Conservation (phyloP, 164 flowering plant genomes). For the Litsea cubeba region DNA sequence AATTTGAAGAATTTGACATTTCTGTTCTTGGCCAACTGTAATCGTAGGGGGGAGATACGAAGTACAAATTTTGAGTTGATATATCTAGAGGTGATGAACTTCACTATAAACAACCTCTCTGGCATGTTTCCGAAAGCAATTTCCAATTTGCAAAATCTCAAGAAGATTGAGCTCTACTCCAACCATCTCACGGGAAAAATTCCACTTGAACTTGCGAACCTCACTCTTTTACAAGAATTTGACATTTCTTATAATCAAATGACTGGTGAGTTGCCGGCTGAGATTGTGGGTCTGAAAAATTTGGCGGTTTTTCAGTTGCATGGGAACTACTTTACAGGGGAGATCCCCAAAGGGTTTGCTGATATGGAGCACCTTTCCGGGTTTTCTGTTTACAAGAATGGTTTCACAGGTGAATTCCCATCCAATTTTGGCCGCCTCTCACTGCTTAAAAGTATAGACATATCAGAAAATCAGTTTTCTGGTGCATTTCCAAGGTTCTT, state of each 20-base stretch:
- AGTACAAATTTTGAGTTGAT: constrained; percentile 49
- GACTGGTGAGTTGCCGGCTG: constrained; percentile 57
- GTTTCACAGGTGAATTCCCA: constrained; percentile 70
- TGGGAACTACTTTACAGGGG: constrained; percentile 67
- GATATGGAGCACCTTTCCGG: constrained; percentile 43
- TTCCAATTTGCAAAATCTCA: constrained; percentile 40
- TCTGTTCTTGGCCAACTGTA: constrained; percentile 39
- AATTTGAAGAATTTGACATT: constrained; percentile 64
- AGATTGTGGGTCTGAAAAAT: constrained; percentile 50
- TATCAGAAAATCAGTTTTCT: constrained; percentile 82
- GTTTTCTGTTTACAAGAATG: constrained; percentile 67
- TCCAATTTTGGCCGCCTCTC: constrained; percentile 70
- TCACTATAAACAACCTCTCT: constrained; percentile 52
- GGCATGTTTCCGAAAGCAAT: constrained; percentile 59
- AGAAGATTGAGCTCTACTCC: constrained; percentile 61
- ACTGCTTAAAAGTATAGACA: constrained; percentile 56
- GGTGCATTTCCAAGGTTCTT: constrained; percentile 71
- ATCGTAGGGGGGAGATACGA: constrained; percentile 63
- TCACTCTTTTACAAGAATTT: constrained; percentile 57
- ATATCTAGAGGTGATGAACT: constrained; percentile 45
- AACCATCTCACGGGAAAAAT: constrained; percentile 74
- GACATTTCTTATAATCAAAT: constrained; percentile 72
- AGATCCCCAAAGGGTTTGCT: constrained; percentile 67
- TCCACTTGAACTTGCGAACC: constrained; percentile 54
- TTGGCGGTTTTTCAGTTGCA: constrained; percentile 58